phyloP scores from a whole-genome alignment of 2,329 filamentous ascomycete species.

The Biscogniauxia sp. region DNA sequence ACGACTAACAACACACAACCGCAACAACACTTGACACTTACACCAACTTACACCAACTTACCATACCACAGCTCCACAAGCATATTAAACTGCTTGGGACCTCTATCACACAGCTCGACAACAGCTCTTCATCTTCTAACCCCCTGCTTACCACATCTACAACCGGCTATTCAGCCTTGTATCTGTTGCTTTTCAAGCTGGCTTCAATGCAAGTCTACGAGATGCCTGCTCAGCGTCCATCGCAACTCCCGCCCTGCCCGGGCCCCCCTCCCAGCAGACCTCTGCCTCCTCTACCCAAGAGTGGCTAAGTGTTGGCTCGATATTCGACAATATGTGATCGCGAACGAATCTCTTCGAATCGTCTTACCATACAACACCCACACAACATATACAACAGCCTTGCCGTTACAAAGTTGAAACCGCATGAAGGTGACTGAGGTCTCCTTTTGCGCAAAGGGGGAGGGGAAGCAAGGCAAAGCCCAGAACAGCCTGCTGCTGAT shows the following conservation, averaged over 20 bases:
- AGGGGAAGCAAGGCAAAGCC: conserved; percentile 12
- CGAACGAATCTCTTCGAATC: conserved; percentile 11
- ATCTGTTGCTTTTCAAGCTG: conserved; percentile 24
- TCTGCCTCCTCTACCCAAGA: conserved; percentile 64
- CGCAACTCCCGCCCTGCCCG: conserved; percentile 65
- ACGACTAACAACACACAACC: background rate
- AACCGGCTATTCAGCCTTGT: background rate
- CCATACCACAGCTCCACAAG: background rate
- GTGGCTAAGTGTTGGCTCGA: conserved; percentile 41
- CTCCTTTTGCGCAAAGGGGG: conserved; percentile 8
- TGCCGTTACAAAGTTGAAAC: conserved; percentile 17
- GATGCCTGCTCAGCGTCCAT: conserved; percentile 61
- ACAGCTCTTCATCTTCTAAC: background rate
- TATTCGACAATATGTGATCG: conserved; percentile 2
- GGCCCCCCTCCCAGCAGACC: conserved; percentile 63
- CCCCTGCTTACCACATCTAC: conserved; percentile 14
- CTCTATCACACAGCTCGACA: background rate
- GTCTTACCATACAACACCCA: conserved; percentile 3
- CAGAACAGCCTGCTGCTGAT: conserved; percentile 17
- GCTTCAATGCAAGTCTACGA: conserved; percentile 33
- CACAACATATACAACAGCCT: conserved; percentile 2
- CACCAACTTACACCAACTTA: background rate
- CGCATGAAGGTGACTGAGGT: conserved; percentile 15
- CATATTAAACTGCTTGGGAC: background rate
- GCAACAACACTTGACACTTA: no score